A percentile compares a stretch with the other conserved stretches of the same genome.
phyloP scores from a whole-genome alignment of 352 stramenopile species.

The Pythium apleroticum region DNA sequence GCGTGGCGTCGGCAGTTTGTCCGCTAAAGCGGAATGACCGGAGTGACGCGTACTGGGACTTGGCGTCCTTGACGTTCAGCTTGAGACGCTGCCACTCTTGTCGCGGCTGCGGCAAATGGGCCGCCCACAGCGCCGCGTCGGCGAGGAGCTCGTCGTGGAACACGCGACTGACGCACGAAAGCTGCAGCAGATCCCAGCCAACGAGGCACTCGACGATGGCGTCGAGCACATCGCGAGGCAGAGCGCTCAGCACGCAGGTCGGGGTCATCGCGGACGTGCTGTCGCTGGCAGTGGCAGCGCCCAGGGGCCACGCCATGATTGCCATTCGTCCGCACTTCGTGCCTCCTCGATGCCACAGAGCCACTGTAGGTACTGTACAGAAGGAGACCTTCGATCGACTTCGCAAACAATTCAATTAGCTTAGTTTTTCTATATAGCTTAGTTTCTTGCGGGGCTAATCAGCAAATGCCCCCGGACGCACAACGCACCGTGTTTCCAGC shows the following conservation, averaged over 20 bases:
- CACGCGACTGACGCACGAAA: slow-evolving; percentile 9
- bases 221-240: slow-evolving; percentile 20
- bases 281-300: neutral
- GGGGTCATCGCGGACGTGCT: neutral
- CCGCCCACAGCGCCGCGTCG: slow-evolving; percentile 11
- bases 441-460: neutral
- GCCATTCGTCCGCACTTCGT: slow-evolving; percentile 15
- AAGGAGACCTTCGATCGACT: slow-evolving; percentile 1
- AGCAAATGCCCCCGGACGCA: neutral
- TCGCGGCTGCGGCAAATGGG: neutral
- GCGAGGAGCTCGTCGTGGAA: slow-evolving; percentile 24
- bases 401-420: slow-evolving; percentile 22
- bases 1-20: neutral
- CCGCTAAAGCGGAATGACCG: slow-evolving; percentile 18
- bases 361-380: too few relatives aligned
- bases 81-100: slow-evolving; percentile 1
- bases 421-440: slow-evolving; percentile 1
- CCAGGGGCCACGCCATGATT: neutral
- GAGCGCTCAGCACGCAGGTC: neutral
- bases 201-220: slow-evolving; percentile 16
- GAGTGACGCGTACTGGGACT: slow-evolving; percentile 10
- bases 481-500: slow-evolving; percentile 8
- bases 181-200: slow-evolving; percentile 20
- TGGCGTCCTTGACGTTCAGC: slow-evolving; percentile 10
- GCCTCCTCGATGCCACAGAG: neutral